These are phyloP conservation scores for Coemansia sp. DNA, from an alignment of 192 early-diverging fungal species.

Conservation along the genomic window DNA sequence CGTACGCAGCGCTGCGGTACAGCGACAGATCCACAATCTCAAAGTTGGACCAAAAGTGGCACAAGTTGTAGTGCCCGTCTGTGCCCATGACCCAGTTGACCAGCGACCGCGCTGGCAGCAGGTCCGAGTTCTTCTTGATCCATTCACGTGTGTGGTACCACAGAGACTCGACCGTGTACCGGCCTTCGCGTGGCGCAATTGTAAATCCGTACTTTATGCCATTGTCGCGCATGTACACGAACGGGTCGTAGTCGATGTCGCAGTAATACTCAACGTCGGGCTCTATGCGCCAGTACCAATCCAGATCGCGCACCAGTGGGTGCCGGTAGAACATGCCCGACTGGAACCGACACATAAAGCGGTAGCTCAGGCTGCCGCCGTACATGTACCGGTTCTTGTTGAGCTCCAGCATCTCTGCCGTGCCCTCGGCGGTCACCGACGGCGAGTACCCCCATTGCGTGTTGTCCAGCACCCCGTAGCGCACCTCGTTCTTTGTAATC, in stretches of 20 bases:
- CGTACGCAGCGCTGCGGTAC: slow-evolving; percentile 56
- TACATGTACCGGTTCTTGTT: slow-evolving; percentile 62
- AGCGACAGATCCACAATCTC: slow-evolving; percentile 66
- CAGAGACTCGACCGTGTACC: slow-evolving; percentile 61
- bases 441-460: slow-evolving; percentile 51
- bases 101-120: slow-evolving; percentile 32
- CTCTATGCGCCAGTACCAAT: slow-evolving; percentile 78
- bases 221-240: slow-evolving; percentile 67
- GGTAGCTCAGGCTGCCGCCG: slow-evolving; percentile 67
- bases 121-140: slow-evolving; percentile 50
- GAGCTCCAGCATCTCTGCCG: slow-evolving; percentile 33
- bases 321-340: slow-evolving; percentile 68
- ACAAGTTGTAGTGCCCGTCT: slow-evolving; percentile 63
- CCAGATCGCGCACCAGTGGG: slow-evolving; percentile 58
- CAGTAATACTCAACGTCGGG: slow-evolving; percentile 72
- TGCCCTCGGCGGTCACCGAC: slow-evolving; percentile 42
- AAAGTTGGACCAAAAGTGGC: slow-evolving; percentile 82
- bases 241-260: slow-evolving; percentile 72
- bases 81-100: slow-evolving; percentile 58
- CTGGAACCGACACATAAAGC: slow-evolving; percentile 73
- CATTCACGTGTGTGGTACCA: slow-evolving; percentile 60
- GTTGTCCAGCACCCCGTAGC: slow-evolving; percentile 40
- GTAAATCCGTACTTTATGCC: slow-evolving; percentile 72
- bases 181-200: slow-evolving; percentile 62
- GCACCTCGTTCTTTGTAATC: slow-evolving; percentile 47